Conservation (phyloP, 331 rosid species). For the Acacia concinna region DNA sequence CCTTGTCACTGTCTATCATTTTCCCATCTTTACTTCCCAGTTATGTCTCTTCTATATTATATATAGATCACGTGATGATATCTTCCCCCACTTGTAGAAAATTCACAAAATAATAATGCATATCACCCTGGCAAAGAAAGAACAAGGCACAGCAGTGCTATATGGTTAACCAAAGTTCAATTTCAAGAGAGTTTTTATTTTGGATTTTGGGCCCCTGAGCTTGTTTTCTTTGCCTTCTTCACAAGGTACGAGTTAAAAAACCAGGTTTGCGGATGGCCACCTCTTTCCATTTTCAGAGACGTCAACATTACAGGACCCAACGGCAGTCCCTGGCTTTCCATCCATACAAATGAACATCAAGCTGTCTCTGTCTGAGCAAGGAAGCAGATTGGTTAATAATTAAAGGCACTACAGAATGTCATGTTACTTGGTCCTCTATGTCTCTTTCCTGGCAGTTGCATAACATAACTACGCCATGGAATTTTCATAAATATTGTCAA, state of each 20-base stretch:
- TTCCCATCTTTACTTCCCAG: constrained; percentile 35
- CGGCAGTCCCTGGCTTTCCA: background rate
- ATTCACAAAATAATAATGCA: constrained; percentile 14
- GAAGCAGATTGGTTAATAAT: constrained; percentile 11
- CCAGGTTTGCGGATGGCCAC: constrained; percentile 13
- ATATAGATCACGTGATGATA: background rate
- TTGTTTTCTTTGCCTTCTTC: background rate
- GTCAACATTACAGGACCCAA: constrained; percentile 27
- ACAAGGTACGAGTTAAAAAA: background rate
- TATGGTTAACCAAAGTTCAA: background rate
- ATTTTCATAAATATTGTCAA: constrained; percentile 27
- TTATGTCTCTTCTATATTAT: background rate
- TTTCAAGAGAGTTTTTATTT: background rate
- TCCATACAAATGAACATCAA: constrained; percentile 11
- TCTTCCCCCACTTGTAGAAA: constrained; percentile 11
- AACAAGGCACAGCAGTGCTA: background rate
- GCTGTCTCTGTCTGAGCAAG: constrained; percentile 33
- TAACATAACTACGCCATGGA: constrained; percentile 21
- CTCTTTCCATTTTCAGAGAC: constrained; percentile 7
- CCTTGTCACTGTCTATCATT: constrained; percentile 49
- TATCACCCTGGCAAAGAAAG: background rate
- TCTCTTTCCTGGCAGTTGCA: constrained; percentile 34
- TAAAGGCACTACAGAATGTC: constrained; percentile 27
- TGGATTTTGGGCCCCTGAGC: background rate
- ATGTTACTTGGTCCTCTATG: constrained; percentile 26